These are phyloP conservation scores for Colletotrichum theobromicola DNA, from an alignment of 2,329 filamentous ascomycete species.

Conservation along the genomic window DNA sequence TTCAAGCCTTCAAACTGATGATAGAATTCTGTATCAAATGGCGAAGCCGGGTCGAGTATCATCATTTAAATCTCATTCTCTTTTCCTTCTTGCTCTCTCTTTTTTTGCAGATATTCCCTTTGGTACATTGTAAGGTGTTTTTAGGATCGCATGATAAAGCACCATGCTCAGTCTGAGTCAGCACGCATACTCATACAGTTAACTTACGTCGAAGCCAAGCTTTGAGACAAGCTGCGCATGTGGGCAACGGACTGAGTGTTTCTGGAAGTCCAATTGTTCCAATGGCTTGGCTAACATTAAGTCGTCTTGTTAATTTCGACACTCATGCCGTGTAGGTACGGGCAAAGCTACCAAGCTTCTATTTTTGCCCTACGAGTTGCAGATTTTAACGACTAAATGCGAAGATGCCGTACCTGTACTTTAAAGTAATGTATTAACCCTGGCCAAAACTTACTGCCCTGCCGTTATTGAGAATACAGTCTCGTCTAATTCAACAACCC, in stretches of 20 bases:
- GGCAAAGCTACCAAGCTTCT: neutral
- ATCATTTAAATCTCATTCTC: no score
- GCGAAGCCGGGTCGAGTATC: neutral
- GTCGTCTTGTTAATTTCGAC: neutral
- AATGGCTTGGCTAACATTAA: neutral
- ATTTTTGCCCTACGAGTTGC: neutral
- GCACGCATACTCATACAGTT: neutral
- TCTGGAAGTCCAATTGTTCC: neutral
- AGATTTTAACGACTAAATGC: neutral
- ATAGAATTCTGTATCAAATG: neutral
- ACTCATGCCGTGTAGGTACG: neutral
- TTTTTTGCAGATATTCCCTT: neutral
- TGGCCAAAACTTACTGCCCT: neutral
- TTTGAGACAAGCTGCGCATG: neutral
- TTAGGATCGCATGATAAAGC: neutral
- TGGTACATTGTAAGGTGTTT: neutral
- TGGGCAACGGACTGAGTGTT: neutral
- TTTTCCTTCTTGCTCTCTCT: neutral
- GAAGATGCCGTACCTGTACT: neutral
- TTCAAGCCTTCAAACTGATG: neutral
- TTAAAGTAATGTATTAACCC: accelerated
- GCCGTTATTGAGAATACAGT: neutral
- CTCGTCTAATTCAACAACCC: neutral
- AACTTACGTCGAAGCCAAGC: neutral
- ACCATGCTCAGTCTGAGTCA: neutral